phyloP scores from a whole-genome alignment of 1,284 basidiomycete species.

The Malassezia slooffiae region DNA sequence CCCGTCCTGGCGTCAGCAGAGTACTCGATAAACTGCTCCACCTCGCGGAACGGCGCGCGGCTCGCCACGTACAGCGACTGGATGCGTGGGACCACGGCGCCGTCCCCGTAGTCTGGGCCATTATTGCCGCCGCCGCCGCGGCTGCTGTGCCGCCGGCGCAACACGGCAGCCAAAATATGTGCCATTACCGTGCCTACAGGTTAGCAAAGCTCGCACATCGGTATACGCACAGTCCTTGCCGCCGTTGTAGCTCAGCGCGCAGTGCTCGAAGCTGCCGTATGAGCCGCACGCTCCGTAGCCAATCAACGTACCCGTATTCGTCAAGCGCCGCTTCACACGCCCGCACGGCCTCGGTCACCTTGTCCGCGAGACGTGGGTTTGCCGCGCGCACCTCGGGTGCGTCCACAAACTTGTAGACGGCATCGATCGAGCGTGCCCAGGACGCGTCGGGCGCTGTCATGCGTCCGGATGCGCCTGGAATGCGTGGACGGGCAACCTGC shows the following conservation, averaged over 20 bases:
- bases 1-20: conserved; percentile 49
- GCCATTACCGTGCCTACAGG: conserved; percentile 67
- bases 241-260: conserved; percentile 77
- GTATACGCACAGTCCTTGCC: conserved; percentile 67
- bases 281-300: neutral
- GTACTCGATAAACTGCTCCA: conserved; percentile 72
- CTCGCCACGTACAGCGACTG: conserved; percentile 78
- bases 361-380: conserved; percentile 20
- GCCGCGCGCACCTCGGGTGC: conserved; percentile 1
- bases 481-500: no score
- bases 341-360: conserved; percentile 23
- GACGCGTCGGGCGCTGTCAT: no score
- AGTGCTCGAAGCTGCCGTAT: conserved; percentile 48
- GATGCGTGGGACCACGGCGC: conserved; percentile 52
- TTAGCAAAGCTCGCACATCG: neutral
- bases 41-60: conserved; percentile 68
- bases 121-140: no score
- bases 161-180: conserved; percentile 67
- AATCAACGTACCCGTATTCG: conserved; percentile 27
- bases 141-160: conserved; percentile 50
- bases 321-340: conserved; percentile 32
- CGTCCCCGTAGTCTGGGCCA: no score
- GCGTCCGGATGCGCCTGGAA: no score
- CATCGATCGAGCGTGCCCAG: conserved; percentile 40
- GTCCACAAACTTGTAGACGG: conserved; percentile 37